Evolutionary conservation across 1,139 yeast species (phyloP).

Genomic region (Yamadazyma songkhlaensis): DNA sequence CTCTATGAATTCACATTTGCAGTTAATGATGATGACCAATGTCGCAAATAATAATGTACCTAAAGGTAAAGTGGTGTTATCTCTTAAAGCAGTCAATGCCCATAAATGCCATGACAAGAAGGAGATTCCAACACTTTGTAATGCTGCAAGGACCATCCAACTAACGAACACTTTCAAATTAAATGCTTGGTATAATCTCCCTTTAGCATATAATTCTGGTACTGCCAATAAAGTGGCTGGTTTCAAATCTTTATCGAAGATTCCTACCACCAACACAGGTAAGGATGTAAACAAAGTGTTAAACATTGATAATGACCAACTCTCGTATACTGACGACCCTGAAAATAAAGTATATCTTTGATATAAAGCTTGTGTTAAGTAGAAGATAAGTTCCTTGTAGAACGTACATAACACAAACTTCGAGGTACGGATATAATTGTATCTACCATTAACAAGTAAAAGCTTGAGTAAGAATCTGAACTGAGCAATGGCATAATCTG

Average conservation of each 20-base stretch:
- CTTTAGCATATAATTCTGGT: slow-evolving; percentile 83
- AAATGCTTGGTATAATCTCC: slow-evolving; percentile 75
- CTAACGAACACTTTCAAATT: slow-evolving; percentile 63
- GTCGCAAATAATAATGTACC: slow-evolving; percentile 77
- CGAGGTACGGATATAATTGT: slow-evolving; percentile 88
- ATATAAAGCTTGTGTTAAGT: slow-evolving; percentile 81
- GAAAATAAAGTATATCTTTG: slow-evolving; percentile 88
- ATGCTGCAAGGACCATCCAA: slow-evolving; percentile 79
- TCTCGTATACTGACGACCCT: slow-evolving; percentile 89
- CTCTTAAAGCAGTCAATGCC: slow-evolving; percentile 65
- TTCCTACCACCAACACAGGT: slow-evolving; percentile 91
- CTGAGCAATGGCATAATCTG: slow-evolving; percentile 95
- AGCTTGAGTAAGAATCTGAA: slow-evolving; percentile 80
- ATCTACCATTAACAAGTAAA: slow-evolving; percentile 89
- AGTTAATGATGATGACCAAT: slow-evolving; percentile 67
- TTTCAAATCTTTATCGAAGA: slow-evolving; percentile 86
- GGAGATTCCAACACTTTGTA: slow-evolving; percentile 69
- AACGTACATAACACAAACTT: slow-evolving; percentile 92
- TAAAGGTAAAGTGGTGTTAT: slow-evolving; percentile 76
- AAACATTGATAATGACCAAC: slow-evolving; percentile 96
- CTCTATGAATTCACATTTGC: slow-evolving; percentile 78
- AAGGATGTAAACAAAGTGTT: slow-evolving; percentile 92
- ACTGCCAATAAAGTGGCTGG: slow-evolving; percentile 88
- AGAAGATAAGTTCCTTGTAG: slow-evolving; percentile 88
- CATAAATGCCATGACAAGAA: slow-evolving; percentile 65